Evolutionary conservation across 495 filamentous ascomycete genomes (phyloP).

Genomic region (Aspergillus affinis): DNA sequence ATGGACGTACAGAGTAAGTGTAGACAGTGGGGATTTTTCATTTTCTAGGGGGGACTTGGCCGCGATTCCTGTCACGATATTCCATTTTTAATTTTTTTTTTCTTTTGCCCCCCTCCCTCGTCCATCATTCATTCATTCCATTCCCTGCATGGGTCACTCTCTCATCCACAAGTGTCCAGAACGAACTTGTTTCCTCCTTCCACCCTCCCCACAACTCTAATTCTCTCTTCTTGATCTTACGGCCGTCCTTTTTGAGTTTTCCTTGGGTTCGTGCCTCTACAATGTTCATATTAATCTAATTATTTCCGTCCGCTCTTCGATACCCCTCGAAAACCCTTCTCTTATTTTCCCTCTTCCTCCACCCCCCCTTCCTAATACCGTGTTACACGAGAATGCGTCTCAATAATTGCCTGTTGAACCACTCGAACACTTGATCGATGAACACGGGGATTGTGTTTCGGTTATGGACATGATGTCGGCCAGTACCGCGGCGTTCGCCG

Average conservation of each 20-base stretch:
- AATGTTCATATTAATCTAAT: background rate
- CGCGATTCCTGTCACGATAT: slow-evolving; percentile 10
- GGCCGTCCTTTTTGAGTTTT: background rate
- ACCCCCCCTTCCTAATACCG: background rate
- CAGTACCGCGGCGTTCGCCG: slow-evolving; percentile 27
- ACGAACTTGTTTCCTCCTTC: slow-evolving; percentile 4
- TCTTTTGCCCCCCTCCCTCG: slow-evolving; percentile 15
- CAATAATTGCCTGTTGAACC: slow-evolving; percentile 21
- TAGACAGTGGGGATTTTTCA: background rate
- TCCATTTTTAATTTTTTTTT: slow-evolving; percentile 4
- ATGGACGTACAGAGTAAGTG: background rate
- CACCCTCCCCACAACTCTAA: slow-evolving; percentile 12
- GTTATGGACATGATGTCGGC: slow-evolving; percentile 39
- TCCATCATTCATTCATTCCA: slow-evolving; percentile 3
- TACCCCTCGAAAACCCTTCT: slow-evolving; percentile 9
- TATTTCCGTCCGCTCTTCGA: slow-evolving; percentile 13
- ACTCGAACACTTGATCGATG: slow-evolving; percentile 25
- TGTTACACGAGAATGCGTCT: slow-evolving; percentile 33
- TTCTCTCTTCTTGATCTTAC: background rate
- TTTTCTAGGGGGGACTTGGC: slow-evolving; percentile 5
- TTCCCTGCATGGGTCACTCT: slow-evolving; percentile 12
- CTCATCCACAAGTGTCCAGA: slow-evolving; percentile 9
- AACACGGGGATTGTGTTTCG: slow-evolving; percentile 25
- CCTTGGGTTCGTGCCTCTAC: background rate
- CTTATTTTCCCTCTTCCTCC: slow-evolving; percentile 8